Conservation (phyloP, 2,329 filamentous ascomycete species). For the Fusarium continuum region DNA sequence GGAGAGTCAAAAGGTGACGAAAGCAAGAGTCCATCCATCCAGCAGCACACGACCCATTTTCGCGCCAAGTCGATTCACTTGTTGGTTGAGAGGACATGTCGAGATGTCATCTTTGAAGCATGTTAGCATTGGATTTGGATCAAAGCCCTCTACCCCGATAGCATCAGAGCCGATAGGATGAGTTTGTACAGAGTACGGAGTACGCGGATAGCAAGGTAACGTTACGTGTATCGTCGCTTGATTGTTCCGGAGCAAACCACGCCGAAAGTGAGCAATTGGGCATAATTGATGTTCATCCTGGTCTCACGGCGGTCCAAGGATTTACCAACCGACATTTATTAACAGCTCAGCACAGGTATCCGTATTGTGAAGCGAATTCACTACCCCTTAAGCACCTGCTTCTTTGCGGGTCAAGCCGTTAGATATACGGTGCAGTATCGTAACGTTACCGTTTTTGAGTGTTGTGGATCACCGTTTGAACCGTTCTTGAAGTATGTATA, state of each 20-base stretch:
- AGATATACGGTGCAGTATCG: no score
- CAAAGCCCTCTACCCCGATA: no score
- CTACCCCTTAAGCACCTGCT: not conserved
- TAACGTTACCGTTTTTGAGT: not conserved
- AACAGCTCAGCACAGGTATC: not conserved
- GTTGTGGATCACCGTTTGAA: not conserved
- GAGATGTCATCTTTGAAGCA: not conserved
- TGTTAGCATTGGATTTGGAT: not conserved
- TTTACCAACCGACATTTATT: constrained; percentile 2
- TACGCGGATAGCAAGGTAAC: no score
- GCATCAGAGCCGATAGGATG: no score
- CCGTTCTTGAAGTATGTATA: not conserved
- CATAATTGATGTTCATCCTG: not conserved
- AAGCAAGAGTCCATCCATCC: no score
- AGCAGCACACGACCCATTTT: no score
- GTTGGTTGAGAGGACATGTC: not conserved
- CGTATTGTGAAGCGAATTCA: not conserved
- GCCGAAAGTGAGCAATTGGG: not conserved
- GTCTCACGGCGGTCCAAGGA: not conserved
- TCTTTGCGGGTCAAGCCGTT: constrained; percentile 1
- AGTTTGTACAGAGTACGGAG: no score
- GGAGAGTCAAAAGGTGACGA: no score
- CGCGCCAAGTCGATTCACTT: no score
- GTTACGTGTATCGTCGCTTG: not conserved
- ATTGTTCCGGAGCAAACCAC: not conserved